These are phyloP conservation scores for Ormosia emarginata DNA, from an alignment of 306 rosid genomes.

Conservation along the genomic window DNA sequence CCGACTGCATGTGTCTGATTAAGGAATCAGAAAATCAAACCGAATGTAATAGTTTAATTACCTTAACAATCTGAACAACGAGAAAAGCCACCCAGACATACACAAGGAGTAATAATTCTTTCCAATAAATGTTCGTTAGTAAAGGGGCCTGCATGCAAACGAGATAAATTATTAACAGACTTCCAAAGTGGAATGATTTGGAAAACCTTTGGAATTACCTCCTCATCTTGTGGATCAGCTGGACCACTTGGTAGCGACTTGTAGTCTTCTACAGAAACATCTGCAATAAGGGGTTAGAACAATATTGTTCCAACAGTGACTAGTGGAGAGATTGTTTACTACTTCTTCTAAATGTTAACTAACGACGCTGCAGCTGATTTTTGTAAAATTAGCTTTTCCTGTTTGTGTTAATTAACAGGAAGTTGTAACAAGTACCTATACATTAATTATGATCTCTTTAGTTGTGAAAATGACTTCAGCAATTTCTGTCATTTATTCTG, in stretches of 20 bases:
- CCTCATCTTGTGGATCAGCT: constrained; percentile 47
- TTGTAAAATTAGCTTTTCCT: background rate
- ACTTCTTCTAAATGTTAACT: background rate
- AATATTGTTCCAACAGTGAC: background rate
- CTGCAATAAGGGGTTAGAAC: constrained; percentile 26
- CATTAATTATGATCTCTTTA: no score
- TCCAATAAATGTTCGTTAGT: constrained; percentile 56
- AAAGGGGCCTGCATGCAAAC: constrained; percentile 45
- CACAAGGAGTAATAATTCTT: constrained; percentile 56
- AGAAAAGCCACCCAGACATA: constrained; percentile 85
- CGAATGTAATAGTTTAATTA: constrained; percentile 19
- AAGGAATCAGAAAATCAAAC: background rate
- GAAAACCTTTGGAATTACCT: constrained; percentile 42
- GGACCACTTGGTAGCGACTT: constrained; percentile 62
- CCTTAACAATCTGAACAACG: constrained; percentile 75
- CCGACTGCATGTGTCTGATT: background rate
- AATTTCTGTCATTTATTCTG: no score
- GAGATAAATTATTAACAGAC: background rate
- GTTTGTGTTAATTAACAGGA: background rate
- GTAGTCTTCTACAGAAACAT: constrained; percentile 55
- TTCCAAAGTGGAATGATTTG: background rate
- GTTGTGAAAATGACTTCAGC: no score
- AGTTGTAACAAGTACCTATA: background rate
- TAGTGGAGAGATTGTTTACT: background rate
- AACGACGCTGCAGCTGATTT: background rate